Evolutionary conservation across 2,329 filamentous ascomycete genomes (phyloP).

Genomic region (Colletotrichum sp.): DNA sequence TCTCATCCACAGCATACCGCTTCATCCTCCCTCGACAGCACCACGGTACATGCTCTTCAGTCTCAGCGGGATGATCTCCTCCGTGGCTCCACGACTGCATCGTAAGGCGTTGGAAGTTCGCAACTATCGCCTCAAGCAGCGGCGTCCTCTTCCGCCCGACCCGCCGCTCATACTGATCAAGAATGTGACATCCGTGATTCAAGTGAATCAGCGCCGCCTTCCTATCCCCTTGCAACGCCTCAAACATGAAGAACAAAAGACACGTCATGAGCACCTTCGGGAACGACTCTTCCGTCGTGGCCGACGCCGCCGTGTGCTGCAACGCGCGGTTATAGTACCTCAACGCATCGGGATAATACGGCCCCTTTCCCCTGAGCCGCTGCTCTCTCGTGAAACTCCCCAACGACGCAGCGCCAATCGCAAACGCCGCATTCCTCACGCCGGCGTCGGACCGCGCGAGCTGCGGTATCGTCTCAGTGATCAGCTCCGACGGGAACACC

Average conservation of each 20-base stretch:
- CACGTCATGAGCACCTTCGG: conserved; percentile 36
- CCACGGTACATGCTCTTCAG: neutral
- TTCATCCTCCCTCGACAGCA: neutral
- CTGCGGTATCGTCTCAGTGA: conserved; percentile 23
- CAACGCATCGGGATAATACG: neutral
- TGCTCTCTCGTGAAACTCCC: neutral
- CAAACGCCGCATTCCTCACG: conserved; percentile 44
- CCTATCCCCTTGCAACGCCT: conserved; percentile 43
- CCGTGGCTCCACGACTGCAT: conserved; percentile 16
- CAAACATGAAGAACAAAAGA: conserved; percentile 46
- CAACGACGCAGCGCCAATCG: conserved; percentile 35
- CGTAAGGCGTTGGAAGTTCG: conserved; percentile 12
- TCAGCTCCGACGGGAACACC: conserved; percentile 9
- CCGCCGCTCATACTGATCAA: neutral
- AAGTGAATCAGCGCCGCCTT: conserved; percentile 44
- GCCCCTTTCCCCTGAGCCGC: neutral
- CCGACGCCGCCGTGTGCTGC: neutral
- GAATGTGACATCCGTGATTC: conserved; percentile 32
- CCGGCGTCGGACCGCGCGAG: conserved; percentile 23
- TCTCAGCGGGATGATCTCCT: conserved; percentile 2
- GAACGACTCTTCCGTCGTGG: neutral
- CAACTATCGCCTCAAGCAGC: neutral
- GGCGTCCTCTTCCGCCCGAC: neutral
- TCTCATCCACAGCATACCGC: conserved; percentile 15
- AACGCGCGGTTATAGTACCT: conserved; percentile 9